Base-by-base conservation (phyloP, 2,329 filamentous ascomycete genomes). In the Pseudocercospora macadamiae region DNA sequence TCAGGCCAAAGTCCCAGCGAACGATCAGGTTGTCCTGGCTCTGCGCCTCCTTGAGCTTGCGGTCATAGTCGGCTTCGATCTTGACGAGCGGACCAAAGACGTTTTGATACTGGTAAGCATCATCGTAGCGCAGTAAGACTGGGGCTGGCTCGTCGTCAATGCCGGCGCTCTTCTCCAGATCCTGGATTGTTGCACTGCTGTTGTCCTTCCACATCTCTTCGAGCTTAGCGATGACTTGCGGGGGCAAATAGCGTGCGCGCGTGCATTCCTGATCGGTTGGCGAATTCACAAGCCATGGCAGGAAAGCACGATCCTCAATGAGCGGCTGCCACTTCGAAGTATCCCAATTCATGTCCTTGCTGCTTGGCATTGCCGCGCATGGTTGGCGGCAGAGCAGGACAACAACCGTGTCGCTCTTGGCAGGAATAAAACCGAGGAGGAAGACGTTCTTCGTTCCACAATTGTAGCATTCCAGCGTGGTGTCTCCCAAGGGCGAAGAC, bases 331-430 rank as follows among this genome's bases (percentile, higher is more conserved):
- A 99, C 72, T 93, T 87, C 23, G 93, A 96, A 4, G 93, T 96
- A 74, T 99, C 95, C 95, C 95, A 99, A 75, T 95, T 99, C 93
- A 99, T 97, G 71, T 99, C 95, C 77, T 99, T 99, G 65, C 91
- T 93, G 30, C 95, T 97, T 1, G 93, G 90, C 78, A 90, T 93
- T 25, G 95, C 89, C 30, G 93, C 95, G 75, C 95, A 99, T 47
- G 95, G 95, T 76, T 97, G 95, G 61, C 95, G 92, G 75, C 95
- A 99, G 34, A 99, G 84, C 44, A 99, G 86, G 21, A 99, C 95
- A 6, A 99, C 96, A 25, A 99, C 95, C 0, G 95, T 97, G 71
- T 99, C 96, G 9, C 95, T 97, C 74, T 99, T 99, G 57, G 95
- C 95, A 8, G 95, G 96, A 68, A 99, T 99, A 74, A 99, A 99